A percentile compares a stretch with the other conserved stretches of the same genome.
phyloP scores from a whole-genome alignment of 768 basidiomycete species.

The Tubosaeta brunneosetosa region DNA sequence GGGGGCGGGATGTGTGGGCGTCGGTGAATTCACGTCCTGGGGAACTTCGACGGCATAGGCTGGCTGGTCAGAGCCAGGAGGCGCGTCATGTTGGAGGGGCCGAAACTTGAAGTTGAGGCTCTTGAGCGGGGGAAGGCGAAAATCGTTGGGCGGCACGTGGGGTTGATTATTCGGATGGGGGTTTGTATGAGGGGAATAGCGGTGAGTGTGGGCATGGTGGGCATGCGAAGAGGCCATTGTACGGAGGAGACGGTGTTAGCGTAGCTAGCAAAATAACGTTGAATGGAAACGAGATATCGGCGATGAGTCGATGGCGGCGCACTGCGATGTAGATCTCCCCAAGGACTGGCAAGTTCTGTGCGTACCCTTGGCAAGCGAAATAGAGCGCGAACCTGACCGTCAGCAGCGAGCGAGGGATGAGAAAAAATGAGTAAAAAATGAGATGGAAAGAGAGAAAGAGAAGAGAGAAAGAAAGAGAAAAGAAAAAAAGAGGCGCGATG shows the following conservation, averaged over 20 bases:
- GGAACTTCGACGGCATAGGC: slow-evolving; percentile 17
- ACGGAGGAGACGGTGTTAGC: slow-evolving; percentile 2
- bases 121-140: slow-evolving; percentile 68
- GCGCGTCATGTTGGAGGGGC: slow-evolving; percentile 26
- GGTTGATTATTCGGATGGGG: slow-evolving; percentile 28
- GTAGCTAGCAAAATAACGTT: slow-evolving; percentile 9
- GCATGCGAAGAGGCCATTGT: slow-evolving; percentile 45
- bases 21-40: slow-evolving; percentile 15
- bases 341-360: background rate
- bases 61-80: slow-evolving; percentile 6
- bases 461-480: background rate
- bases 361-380: background rate
- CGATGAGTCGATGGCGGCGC: slow-evolving; percentile 17
- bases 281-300: slow-evolving; percentile 14
- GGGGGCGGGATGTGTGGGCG: background rate
- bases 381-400: background rate
- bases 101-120: slow-evolving; percentile 61
- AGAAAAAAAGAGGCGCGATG: slow-evolving; percentile 13
- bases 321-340: slow-evolving; percentile 19
- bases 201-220: slow-evolving; percentile 32
- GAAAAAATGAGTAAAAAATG: background rate
- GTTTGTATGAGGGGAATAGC: slow-evolving; percentile 11
- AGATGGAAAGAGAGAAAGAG: background rate
- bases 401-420: background rate
- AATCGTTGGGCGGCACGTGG: slow-evolving; percentile 38